Percentiles rank a stretch among this genome's conserved stretches.
Conservation (phyloP, 192 early-diverging fungal genomes). For the Martensiomyces pterosporus region DNA sequence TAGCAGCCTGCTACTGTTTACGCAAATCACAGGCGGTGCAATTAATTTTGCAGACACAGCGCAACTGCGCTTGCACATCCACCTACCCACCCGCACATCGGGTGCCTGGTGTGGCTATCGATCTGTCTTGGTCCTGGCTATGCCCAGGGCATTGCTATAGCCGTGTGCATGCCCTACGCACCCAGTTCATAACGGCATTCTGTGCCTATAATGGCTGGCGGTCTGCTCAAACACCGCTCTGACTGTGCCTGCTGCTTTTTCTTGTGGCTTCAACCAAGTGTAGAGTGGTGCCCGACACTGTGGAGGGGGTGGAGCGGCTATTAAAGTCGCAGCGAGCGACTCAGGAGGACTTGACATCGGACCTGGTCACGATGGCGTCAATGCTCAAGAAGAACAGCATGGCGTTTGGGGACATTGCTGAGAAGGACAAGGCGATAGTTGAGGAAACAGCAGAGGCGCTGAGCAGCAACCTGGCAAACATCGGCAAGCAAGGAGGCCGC, state of each 20-base stretch:
- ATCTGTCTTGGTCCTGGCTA: too few species aligned
- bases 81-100: too few species aligned
- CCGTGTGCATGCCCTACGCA: too few species aligned
- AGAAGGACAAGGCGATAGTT: constrained; percentile 40
- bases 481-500: constrained; percentile 32
- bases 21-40: too few species aligned
- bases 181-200: background rate
- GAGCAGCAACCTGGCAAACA: constrained; percentile 24
- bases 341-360: constrained; percentile 41
- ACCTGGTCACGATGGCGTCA: constrained; percentile 40
- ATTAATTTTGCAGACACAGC: too few species aligned
- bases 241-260: too few species aligned
- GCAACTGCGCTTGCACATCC: too few species aligned
- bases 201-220: background rate
- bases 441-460: constrained; percentile 30
- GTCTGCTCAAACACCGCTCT: too few species aligned
- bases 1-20: too few species aligned
- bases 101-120: too few species aligned
- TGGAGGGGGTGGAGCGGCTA: constrained; percentile 37
- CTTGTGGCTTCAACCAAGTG: too few species aligned
- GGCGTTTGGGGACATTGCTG: constrained; percentile 41
- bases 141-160: too few species aligned
- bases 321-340: constrained; percentile 41
- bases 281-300: constrained; percentile 35
- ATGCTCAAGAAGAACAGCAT: constrained; percentile 43